Evolutionary conservation across 768 basidiomycete species (phyloP).

Genomic region (Pisolithus orientalis): DNA sequence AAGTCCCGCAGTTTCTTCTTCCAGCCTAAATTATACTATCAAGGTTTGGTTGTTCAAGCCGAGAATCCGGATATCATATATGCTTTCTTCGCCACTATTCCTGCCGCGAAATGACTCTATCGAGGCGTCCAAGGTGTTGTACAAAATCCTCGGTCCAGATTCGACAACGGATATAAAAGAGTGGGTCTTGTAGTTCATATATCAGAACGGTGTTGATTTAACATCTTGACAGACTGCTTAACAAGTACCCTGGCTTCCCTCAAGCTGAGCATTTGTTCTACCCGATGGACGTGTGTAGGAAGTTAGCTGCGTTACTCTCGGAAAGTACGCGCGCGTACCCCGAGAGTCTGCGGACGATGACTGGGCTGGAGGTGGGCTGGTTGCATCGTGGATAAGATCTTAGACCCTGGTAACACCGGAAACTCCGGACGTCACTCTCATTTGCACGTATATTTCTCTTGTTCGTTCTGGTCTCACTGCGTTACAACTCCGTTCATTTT

Average conservation of each 20-base stretch:
- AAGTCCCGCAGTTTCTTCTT: not conserved
- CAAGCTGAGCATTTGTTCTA: conserved; percentile 88
- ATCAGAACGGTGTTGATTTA: not conserved
- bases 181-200: conserved; percentile 6
- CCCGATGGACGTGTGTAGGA: conserved; percentile 69
- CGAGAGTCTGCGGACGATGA: conserved; percentile 69
- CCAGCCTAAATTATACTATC: not conserved
- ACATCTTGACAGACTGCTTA: conserved; percentile 38
- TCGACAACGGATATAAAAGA: conserved; percentile 30
- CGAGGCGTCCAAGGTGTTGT: conserved; percentile 78
- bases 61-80: conserved; percentile 72
- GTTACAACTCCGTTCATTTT: too few relatives aligned
- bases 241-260: conserved; percentile 75
- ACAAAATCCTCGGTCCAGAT: conserved; percentile 65
- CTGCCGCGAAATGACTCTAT: conserved; percentile 60
- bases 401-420: not conserved
- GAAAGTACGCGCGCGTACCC: conserved; percentile 80
- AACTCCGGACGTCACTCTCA: not conserved
- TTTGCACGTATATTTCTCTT: not conserved
- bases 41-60: conserved; percentile 97
- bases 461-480: not conserved
- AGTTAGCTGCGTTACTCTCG: conserved; percentile 60
- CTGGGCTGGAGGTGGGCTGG: conserved; percentile 80
- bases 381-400: conserved; percentile 28
- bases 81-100: conserved; percentile 44